Base-by-base conservation (phyloP, 176 grass and related monocot species). In the Paspalum notatum region DNA sequence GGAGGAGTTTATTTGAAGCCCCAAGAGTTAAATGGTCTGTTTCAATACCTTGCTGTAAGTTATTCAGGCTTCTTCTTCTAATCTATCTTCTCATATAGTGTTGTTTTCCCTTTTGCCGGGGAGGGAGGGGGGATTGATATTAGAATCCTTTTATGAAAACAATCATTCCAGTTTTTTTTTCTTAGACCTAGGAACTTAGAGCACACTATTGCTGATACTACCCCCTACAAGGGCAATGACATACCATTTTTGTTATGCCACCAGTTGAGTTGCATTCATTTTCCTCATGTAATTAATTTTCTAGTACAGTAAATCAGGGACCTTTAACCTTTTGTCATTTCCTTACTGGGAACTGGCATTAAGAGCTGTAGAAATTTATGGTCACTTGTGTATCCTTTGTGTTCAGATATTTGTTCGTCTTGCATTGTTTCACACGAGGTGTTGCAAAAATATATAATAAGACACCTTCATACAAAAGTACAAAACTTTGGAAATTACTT, bases 1-100 rank as follows among this genome's bases (percentile, higher is more conserved):
- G 84, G 92, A 55, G 95, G 95, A 71, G 90, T 98, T 89, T 98
- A 98, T 92, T 58, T 98, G 85, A 98, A 98, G 72, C 95, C 95
- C 15, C 95, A 92, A 79, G 88, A 92, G 21, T 63, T 92, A 65
- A 91, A 86, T 89, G 95, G 92, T 60, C 76, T 98, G 82, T 92
- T 92, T 85, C 83, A 98, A 68, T 98, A 92, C 24, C 95, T 98
- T 81, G 86, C 92, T 53, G 95, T 98, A 90, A 82, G 87, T 70
- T 84, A 52, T 54, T 61, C 27, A 24, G 43, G 22, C 8, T 50
- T 22, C 47, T 27, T 0, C 32, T 55, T 9, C 54, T 25, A 18
- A 51, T 22, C 50, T 74, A 51, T 79, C 69, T 56, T 77, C 66
- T 47, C 14, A 67, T 38, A 10, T 67, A 64, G 15, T 21, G 12